Evolutionary conservation across 179 eudicot species (phyloP), one percentile per base, ranked within the genome.

Genomic region (Beta macrorhiza): DNA sequence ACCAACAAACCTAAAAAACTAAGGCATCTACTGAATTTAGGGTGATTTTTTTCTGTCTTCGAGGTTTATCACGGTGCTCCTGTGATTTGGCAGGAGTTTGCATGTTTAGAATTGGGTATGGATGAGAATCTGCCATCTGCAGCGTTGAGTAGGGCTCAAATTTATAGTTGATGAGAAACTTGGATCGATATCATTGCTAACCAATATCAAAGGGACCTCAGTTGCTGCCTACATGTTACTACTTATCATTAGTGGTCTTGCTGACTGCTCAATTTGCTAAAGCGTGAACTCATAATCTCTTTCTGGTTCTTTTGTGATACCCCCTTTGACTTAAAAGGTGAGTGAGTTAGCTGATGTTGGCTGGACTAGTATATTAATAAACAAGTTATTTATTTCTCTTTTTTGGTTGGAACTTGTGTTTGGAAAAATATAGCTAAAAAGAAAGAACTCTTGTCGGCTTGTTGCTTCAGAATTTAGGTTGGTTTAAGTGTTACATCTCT

Each of bases 271-370:
- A 25, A 25, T 25, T 12, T 32, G 19, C 22, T 16, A 25, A 9
- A 53, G 63, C 49, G 5, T 16, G 19, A 15, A 25, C 44, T 9
- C 15, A 29, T 69, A 2, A 53, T 53, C 11, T 55, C 3, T 12
- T 11, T 11, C 5, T 20, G 76, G 10, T n/a, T 2, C 10, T 16
- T 2, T 44, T 69, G 76, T 72, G 20, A 5, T 11, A 12, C 61
- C 44, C 20, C 32, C 19, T 72, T 51, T 51, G 16, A 70, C n/a
- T 52, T 22, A 12, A 52, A 16, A 8, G 58, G 37, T 1, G 59
- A 72, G 77, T 7, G 51, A 32, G 47, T 4, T 74, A 17, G 62
- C 29, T 74, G 77, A 74, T 32, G 51, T 64, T 74, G 14, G 64
- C 8, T 5, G 29, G 45, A 6, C 17, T 53, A 49, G 11, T 52